A percentile compares a stretch with the other conserved stretches of the same genome.
Conservation (phyloP, 2,329 filamentous ascomycete species). For the Dendrostoma leiphaemia region DNA sequence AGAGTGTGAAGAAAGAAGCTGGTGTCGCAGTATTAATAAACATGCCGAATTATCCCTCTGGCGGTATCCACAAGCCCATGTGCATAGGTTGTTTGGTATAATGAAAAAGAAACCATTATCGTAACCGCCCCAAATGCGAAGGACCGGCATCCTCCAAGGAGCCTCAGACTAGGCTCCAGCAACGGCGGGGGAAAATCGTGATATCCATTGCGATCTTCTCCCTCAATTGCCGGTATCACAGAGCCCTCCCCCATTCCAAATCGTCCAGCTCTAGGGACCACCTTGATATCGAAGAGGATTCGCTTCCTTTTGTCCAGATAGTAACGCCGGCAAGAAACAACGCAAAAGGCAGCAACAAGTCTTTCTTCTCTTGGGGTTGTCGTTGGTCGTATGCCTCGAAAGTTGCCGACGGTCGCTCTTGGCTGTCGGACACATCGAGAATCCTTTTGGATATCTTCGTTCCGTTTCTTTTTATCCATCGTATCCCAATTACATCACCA, state of each 20-base stretch:
- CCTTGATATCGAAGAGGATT: slow-evolving; percentile 11
- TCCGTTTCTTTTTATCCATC: slow-evolving; percentile 11
- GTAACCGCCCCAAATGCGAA: slow-evolving; percentile 15
- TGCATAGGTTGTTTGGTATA: slow-evolving; percentile 17
- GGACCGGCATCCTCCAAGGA: slow-evolving; percentile 1
- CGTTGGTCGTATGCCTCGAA: slow-evolving; percentile 15
- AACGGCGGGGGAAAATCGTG: slow-evolving; percentile 9
- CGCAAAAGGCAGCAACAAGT: slow-evolving; percentile 13
- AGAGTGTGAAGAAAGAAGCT: slow-evolving; percentile 15
- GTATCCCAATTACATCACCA: slow-evolving; percentile 70
- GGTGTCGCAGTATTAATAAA: slow-evolving; percentile 19
- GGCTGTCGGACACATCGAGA: slow-evolving; percentile 11
- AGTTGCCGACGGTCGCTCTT: slow-evolving; percentile 10
- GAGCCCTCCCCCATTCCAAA: too few species aligned
- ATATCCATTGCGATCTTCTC: slow-evolving; percentile 9
- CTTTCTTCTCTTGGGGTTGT: slow-evolving; percentile 7
- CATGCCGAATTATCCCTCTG: slow-evolving; percentile 20
- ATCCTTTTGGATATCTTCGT: slow-evolving; percentile 14
- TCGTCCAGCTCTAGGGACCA: slow-evolving; percentile 3
- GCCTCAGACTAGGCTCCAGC: background rate
- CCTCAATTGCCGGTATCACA: background rate
- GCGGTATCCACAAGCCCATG: slow-evolving; percentile 19
- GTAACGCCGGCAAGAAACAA: slow-evolving; percentile 20
- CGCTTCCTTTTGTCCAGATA: slow-evolving; percentile 16
- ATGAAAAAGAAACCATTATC: slow-evolving; percentile 26